A percentile compares a stretch with the other conserved stretches of the same genome.
phyloP scores from a whole-genome alignment of 768 basidiomycete genomes.

The Coprinopsis strossmayeri region DNA sequence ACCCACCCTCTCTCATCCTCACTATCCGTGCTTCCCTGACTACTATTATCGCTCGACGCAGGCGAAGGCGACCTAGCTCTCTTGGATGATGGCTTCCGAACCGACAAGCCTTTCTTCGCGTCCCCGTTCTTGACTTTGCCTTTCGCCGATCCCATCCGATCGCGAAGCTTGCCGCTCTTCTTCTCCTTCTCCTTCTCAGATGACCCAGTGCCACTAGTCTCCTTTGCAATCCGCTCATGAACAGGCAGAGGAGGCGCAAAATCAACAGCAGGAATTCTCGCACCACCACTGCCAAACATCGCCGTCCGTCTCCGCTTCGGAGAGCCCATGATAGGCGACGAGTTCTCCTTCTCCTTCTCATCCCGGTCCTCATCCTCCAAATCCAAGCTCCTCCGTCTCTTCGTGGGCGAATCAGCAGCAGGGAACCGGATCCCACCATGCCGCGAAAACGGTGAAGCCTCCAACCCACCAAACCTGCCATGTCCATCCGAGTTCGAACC shows the following conservation, averaged over 20 bases:
- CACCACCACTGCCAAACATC: neutral
- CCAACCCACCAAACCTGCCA: neutral
- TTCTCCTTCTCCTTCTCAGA: neutral
- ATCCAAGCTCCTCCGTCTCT: slow-evolving; percentile 24
- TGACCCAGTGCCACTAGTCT: neutral
- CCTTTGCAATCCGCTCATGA: slow-evolving; percentile 34
- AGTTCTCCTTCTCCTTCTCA: slow-evolving; percentile 72
- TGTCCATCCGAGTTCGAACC: slow-evolving; percentile 12
- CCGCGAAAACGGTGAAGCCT: neutral
- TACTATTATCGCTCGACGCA: slow-evolving; percentile 2
- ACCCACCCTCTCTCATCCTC: slow-evolving; percentile 25
- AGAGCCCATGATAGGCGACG: slow-evolving; percentile 17
- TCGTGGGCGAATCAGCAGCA: slow-evolving; percentile 12
- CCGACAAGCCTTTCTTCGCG: neutral
- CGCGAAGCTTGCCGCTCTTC: neutral
- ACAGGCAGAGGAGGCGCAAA: slow-evolving; percentile 10
- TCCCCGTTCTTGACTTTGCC: neutral
- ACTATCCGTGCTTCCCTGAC: slow-evolving; percentile 20
- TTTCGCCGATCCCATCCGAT: neutral
- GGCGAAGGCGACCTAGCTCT: slow-evolving; percentile 1
- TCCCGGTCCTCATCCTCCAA: slow-evolving; percentile 19
- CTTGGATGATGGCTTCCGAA: neutral
- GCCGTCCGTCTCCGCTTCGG: slow-evolving; percentile 1
- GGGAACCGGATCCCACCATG: slow-evolving; percentile 2
- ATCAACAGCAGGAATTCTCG: slow-evolving; percentile 13